Percentiles rank a stretch among this genome's conserved stretches.
Evolutionary conservation across 164 flowering plant genomes (phyloP).

Genomic region (Pachysandra terminalis): DNA sequence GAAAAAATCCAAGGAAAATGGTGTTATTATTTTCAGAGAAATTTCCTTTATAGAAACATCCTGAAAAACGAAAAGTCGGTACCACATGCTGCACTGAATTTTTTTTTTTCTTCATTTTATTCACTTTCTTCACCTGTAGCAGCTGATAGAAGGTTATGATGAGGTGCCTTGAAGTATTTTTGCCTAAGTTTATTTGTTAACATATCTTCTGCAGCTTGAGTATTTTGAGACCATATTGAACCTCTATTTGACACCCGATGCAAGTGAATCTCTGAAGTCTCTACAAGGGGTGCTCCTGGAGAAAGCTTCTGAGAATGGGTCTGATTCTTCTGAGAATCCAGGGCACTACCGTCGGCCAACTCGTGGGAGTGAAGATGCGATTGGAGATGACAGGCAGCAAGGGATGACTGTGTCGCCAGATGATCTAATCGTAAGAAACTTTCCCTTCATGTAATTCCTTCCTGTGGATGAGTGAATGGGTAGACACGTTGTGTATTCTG

Average conservation of each 20-base stretch:
- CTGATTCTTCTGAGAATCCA: conserved; percentile 67
- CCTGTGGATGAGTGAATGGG: neutral
- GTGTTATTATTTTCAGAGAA: no score
- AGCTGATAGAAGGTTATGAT: neutral
- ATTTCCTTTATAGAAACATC: neutral
- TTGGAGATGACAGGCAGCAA: conserved; percentile 73
- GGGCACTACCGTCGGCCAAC: conserved; percentile 89
- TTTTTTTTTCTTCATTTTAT: no score
- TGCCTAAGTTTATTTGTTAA: neutral
- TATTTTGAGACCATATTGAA: conserved; percentile 89
- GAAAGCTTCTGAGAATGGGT: conserved; percentile 74
- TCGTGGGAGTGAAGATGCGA: conserved; percentile 89
- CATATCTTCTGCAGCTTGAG: conserved; percentile 76
- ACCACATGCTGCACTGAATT: neutral
- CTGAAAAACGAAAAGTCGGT: no score
- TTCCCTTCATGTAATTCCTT: neutral
- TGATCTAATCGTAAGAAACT: conserved; percentile 80
- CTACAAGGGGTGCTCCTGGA: conserved; percentile 82
- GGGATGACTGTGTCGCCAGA: conserved; percentile 79
- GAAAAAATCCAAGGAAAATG: no score
- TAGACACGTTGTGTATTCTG: no score
- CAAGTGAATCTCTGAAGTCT: conserved; percentile 79
- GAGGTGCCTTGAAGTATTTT: neutral
- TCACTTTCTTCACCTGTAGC: neutral
- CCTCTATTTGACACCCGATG: conserved; percentile 78